Base-by-base conservation (phyloP, 352 stramenopile species). In the Sclerospora graminicola region DNA sequence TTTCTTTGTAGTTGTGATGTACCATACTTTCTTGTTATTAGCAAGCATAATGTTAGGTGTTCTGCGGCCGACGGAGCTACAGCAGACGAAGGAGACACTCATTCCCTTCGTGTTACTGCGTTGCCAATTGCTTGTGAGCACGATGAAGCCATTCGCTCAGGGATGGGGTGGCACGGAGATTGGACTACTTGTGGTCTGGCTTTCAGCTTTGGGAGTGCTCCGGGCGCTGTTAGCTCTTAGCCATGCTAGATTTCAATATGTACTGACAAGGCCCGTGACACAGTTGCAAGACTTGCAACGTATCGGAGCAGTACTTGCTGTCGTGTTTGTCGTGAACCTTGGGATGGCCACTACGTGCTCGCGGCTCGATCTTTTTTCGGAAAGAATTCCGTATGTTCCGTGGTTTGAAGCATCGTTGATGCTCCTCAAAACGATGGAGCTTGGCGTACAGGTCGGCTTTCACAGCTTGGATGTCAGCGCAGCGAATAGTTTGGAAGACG, bases 21-120 rank as follows among this genome's bases (percentile, higher is more conserved):
- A 88, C 31, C 62, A 84, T 30, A 32, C 66, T 14, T 85, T 85
- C 41, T 35, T 88, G 19, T 48, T 63, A 14, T 51, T 82, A 21
- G 70, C 71, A 13, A 60, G 50, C 18, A 35, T 52, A 8, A 66
- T 59, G 37, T 68, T 88, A 45, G 66, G 70, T 23, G 40, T 44
- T 15, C 64, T 84, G 30, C 70, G 63, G 1, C 51, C 68, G 0
- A 34, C 62, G 16, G 76, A 88, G 47, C 70, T 85, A 23, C 69
- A 88, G 59, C 76, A 83, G 66, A 85, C 76, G 16, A 88, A 88
- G 32, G 76, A 88, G 41, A 85, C 70, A 14, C 71, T 88, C 44
- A 68, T 88, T 38, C 73, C 82, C 32, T 88, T 85, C 30, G 50
- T 84, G 14, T 47, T 88, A 42, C 77, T 88, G 60, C 76, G 76